Conservation (phyloP, 371 early-diverging fungal species). For the Basidiobolus meristosporus region DNA sequence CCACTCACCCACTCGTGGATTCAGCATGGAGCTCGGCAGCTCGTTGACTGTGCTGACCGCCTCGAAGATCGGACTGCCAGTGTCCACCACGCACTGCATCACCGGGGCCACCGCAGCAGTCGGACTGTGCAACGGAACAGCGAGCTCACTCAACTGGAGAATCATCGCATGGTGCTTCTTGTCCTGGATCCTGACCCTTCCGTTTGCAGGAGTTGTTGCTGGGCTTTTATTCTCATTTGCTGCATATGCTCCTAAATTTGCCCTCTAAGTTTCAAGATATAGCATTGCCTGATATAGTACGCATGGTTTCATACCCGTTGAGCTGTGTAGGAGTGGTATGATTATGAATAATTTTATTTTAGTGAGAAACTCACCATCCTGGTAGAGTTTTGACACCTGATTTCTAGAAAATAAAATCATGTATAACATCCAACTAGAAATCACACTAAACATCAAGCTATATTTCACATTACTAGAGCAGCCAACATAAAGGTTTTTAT, state of each 20-base stretch:
- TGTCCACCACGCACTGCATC: slow-evolving; percentile 79
- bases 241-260: slow-evolving; percentile 19
- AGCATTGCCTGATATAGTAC: no score
- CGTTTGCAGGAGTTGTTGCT: slow-evolving; percentile 45
- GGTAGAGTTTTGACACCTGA: no score
- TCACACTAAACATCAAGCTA: no score
- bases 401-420: no score
- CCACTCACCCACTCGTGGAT: slow-evolving; percentile 70
- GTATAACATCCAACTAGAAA: no score
- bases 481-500: no score
- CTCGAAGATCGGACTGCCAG: slow-evolving; percentile 59
- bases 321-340: no score
- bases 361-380: no score
- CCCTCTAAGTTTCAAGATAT: neutral
- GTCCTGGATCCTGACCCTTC: slow-evolving; percentile 69
- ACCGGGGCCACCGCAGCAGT: slow-evolving; percentile 67
- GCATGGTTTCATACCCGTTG: no score
- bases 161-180: slow-evolving; percentile 44
- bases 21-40: slow-evolving; percentile 65
- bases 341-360: no score
- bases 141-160: slow-evolving; percentile 64
- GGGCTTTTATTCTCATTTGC: slow-evolving; percentile 52
- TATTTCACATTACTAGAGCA: no score
- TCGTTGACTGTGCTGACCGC: slow-evolving; percentile 70
- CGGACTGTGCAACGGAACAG: slow-evolving; percentile 65